A percentile compares a stretch with the other conserved stretches of the same genome.
Evolutionary conservation across 192 early-diverging fungal species (phyloP).

Genomic region (Coemansia sp.): DNA sequence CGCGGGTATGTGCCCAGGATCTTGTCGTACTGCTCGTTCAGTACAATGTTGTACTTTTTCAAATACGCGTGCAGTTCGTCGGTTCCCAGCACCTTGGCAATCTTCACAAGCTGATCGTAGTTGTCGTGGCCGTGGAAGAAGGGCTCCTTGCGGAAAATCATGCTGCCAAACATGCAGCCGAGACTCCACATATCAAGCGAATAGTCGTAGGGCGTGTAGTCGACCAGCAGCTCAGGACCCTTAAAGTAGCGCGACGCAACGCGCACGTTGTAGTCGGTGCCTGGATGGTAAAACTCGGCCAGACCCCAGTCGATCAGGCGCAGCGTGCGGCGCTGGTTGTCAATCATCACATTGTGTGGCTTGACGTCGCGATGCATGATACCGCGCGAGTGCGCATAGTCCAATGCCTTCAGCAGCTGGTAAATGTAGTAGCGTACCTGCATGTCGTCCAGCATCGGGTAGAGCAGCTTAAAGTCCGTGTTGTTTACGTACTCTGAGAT

Average conservation of each 20-base stretch:
- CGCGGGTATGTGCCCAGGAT: constrained; percentile 91
- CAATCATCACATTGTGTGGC: constrained; percentile 99
- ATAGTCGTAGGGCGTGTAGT: constrained; percentile 99
- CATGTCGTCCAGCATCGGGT: constrained; percentile 91
- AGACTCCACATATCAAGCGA: constrained; percentile 99
- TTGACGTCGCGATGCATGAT: constrained; percentile 99
- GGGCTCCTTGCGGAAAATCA: constrained; percentile 99
- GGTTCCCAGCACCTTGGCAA: constrained; percentile 96
- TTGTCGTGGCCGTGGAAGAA: constrained; percentile 99
- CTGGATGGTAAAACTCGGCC: constrained; percentile 99
- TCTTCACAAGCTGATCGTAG: constrained; percentile 99
- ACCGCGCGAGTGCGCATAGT: constrained; percentile 96
- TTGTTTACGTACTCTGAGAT: constrained; percentile 98
- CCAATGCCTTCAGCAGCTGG: constrained; percentile 96
- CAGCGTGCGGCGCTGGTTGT: constrained; percentile 92
- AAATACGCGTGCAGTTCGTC: constrained; percentile 92
- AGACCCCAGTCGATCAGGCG: constrained; percentile 99
- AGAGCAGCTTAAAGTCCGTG: constrained; percentile 95
- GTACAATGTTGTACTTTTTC: constrained; percentile 93
- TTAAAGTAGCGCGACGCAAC: constrained; percentile 99
- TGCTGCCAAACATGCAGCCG: constrained; percentile 99
- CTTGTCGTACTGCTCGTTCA: constrained; percentile 89
- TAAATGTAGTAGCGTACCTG: constrained; percentile 97
- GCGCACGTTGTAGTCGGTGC: constrained; percentile 96
- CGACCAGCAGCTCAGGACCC: constrained; percentile 96